These are phyloP conservation scores for Melanopsichium pennsylvanicum DNA, from an alignment of 1,284 basidiomycete genomes.

Conservation along the genomic window DNA sequence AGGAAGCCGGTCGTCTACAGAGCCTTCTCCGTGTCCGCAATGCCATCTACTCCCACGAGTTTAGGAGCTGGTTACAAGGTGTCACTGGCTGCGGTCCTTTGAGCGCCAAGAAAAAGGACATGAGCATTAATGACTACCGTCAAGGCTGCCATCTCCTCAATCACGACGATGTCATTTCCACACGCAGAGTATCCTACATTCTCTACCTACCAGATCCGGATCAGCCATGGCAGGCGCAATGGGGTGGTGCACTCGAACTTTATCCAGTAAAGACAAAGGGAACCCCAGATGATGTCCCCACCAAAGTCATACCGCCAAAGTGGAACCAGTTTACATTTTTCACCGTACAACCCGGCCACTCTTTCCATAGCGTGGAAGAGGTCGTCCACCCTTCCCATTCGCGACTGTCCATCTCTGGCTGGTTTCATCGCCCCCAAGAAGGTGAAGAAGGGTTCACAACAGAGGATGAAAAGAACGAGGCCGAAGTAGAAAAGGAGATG, in stretches of 20 bases:
- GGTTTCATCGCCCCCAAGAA: conserved; percentile 86
- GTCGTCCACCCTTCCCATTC: conserved; percentile 69
- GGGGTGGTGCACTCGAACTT: conserved; percentile 94
- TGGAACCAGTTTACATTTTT: conserved; percentile 99
- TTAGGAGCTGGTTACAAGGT: conserved; percentile 82
- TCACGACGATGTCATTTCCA: conserved; percentile 86
- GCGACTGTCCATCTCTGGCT: conserved; percentile 85
- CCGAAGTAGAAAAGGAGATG: conserved; percentile 54
- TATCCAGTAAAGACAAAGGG: conserved; percentile 72
- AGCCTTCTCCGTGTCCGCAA: conserved; percentile 77
- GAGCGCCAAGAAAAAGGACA: conserved; percentile 89
- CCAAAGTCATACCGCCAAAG: conserved; percentile 65
- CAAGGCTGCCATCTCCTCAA: conserved; percentile 82
- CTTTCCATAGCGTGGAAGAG: conserved; percentile 97
- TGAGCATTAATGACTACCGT: conserved; percentile 91
- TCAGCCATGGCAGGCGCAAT: conserved; percentile 75
- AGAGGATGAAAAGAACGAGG: conserved; percentile 69
- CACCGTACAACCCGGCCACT: conserved; percentile 81
- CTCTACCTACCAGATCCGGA: conserved; percentile 92
- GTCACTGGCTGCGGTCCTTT: conserved; percentile 94
- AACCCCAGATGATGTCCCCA: conserved; percentile 54
- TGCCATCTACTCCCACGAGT: conserved; percentile 86
- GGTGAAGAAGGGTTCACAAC: conserved; percentile 85
- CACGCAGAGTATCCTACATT: conserved; percentile 93
- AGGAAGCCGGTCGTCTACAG: conserved; percentile 58